A percentile compares a stretch with the other conserved stretches of the same genome.
phyloP scores from a whole-genome alignment of 345 rosid genomes.

The Clausena lansium region DNA sequence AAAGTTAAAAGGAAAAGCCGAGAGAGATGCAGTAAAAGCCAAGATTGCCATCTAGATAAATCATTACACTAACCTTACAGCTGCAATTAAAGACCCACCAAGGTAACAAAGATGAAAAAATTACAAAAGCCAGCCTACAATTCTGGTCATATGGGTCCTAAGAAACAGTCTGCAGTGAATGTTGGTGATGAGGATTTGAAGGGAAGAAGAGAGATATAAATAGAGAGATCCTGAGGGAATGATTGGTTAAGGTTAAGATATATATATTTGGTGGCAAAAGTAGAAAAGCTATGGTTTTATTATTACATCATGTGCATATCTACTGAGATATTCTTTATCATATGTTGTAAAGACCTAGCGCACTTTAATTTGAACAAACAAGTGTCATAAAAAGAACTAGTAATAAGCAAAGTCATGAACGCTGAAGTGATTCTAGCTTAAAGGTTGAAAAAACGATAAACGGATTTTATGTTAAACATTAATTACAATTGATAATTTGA shows the following conservation, averaged over 20 bases:
- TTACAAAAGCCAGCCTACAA: not conserved
- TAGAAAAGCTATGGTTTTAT: not conserved
- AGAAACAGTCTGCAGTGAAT: not conserved
- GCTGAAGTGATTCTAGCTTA: not conserved
- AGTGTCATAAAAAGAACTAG: slow-evolving; percentile 25
- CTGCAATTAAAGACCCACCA: slow-evolving; percentile 12
- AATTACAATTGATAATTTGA: no score
- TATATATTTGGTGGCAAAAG: not conserved
- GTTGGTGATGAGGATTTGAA: not conserved
- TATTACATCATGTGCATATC: not conserved
- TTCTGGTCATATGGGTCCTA: not conserved
- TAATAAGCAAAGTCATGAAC: slow-evolving; percentile 6
- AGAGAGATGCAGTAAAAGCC: not conserved
- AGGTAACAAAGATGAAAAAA: not conserved
- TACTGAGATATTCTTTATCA: slow-evolving; percentile 4
- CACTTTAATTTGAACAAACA: slow-evolving; percentile 14
- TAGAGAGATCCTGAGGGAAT: not conserved
- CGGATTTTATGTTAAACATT: no score
- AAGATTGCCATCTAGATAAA: slow-evolving; percentile 18
- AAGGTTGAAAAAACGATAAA: not conserved
- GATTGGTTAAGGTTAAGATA: not conserved
- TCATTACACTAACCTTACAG: slow-evolving; percentile 9
- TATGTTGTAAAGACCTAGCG: slow-evolving; percentile 1
- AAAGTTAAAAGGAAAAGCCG: not conserved
- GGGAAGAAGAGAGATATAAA: slow-evolving; percentile 9